phyloP scores from a whole-genome alignment of 2,329 filamentous ascomycete species.

The Colletotrichum shisoi region DNA sequence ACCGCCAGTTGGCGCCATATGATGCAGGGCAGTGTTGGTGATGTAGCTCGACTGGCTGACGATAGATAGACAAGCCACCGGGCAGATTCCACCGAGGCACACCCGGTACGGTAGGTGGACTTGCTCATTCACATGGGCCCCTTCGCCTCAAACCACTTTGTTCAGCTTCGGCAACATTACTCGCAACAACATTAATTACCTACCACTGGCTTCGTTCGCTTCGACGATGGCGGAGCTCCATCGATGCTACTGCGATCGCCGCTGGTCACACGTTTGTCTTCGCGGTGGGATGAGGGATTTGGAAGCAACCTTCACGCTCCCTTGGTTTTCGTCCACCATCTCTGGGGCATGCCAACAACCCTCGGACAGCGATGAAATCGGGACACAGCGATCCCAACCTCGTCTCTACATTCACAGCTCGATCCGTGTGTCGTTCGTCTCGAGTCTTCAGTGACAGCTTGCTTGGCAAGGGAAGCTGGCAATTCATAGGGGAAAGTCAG shows the following conservation, averaged over 20 bases:
- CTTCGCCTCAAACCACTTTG: constrained; percentile 7
- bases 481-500: not conserved
- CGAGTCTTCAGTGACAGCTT: constrained; percentile 4
- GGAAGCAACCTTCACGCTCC: not conserved
- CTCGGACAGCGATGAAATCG: not conserved
- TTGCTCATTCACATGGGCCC: not conserved
- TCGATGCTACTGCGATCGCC: not conserved
- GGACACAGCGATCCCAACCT: not conserved
- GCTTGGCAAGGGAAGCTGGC: not conserved
- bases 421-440: not conserved
- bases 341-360: not conserved
- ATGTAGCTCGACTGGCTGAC: not conserved
- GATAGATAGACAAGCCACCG: constrained; percentile 4
- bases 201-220: not conserved
- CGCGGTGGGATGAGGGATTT: constrained; percentile 1
- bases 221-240: constrained; percentile 13
- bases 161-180: constrained; percentile 16
- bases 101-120: not conserved
- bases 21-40: not conserved
- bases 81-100: not conserved
- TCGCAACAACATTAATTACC: not conserved
- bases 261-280: not conserved
- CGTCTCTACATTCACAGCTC: not conserved
- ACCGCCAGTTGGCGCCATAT: not conserved
- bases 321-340: not conserved